Evolutionary conservation across 331 rosid genomes (phyloP), one percentile per base, ranked within the genome.

Genomic region (Acacia pycnantha): DNA sequence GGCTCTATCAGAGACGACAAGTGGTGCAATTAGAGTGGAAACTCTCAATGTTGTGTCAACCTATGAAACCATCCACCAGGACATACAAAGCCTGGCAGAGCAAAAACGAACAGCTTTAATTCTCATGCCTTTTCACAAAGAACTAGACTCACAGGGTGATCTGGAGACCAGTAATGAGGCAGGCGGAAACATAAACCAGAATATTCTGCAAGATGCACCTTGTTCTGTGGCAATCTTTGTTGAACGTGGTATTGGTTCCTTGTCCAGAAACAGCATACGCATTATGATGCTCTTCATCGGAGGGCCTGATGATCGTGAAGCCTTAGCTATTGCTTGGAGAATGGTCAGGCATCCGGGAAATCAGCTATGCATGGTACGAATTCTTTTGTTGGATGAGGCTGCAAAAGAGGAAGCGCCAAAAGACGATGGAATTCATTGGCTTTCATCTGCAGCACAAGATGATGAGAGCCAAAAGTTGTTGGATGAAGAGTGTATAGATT

Each of bases 111-210:
- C 80, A 5, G 59, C 59, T 10, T n/a, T 85, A 8, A 66, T 85
- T 54, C 81, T 85, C 70, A 77, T 85, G n/a, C 88, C 85, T 11
- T 81, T 85, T 47, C 88, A 81, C 68, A 85, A 81, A 53, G 31
- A 62, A 11, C 29, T 21, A 54, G 53, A 2, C n/a, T 5, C 46
- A 6, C 76, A 51, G n/a, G 73, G 68, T 24, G 37, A 9, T 12
- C 8, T 19, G 7, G 88, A 81, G 70, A 35, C 15, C 18, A 19
- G n/a, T 47, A 26, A 65, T 12, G 27, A 15, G 0, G 62, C 75
- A 26, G 24, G 46, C 5, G 2, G 26, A 21, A 51, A 46, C 44
- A 81, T 85, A 35, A 85, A 81, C 64, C 21, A 9, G 2, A 72
- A 77, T 26, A 77, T 81, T 22, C 0, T 85, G 2, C 69, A 56